Conservation (phyloP, 208 protist species). For the Naegleria gruberi region DNA sequence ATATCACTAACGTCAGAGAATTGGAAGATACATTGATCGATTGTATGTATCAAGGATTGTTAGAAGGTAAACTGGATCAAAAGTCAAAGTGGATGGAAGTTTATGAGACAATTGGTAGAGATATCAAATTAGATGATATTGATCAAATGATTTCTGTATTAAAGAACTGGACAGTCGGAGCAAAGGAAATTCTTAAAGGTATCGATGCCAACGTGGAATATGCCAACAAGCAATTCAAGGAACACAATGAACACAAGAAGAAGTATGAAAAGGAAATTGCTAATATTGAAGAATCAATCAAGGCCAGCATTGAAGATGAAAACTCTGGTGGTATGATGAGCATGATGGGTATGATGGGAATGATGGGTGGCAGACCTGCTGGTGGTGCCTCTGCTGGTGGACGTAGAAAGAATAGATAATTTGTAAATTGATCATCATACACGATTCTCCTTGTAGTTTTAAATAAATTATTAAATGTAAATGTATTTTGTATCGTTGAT, state of each 20-base stretch:
- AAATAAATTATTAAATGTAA: too few species aligned
- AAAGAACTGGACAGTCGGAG: neutral
- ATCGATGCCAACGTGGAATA: neutral
- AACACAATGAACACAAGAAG: neutral
- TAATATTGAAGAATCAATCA: neutral
- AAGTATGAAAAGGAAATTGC: neutral
- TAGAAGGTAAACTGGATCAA: slow-evolving; percentile 17
- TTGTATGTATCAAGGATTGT: slow-evolving; percentile 3
- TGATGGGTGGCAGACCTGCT: neutral
- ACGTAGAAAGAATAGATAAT: neutral
- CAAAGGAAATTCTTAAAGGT: neutral
- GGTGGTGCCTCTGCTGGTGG: neutral
- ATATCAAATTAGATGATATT: neutral
- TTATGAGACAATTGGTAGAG: slow-evolving; percentile 13
- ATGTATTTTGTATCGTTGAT: too few species aligned
- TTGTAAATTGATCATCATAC: too few species aligned
- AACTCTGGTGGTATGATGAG: neutral
- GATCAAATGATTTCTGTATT: neutral
- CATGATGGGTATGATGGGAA: neutral
- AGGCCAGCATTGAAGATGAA: neutral
- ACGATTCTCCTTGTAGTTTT: too few species aligned
- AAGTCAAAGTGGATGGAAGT: neutral
- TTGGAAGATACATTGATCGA: slow-evolving; percentile 17
- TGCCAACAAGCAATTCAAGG: neutral
- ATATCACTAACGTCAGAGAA: neutral